Percentiles rank a stretch among this genome's conserved stretches.
Conservation (phyloP, 1,284 basidiomycete genomes). For the Tilletia caries region DNA sequence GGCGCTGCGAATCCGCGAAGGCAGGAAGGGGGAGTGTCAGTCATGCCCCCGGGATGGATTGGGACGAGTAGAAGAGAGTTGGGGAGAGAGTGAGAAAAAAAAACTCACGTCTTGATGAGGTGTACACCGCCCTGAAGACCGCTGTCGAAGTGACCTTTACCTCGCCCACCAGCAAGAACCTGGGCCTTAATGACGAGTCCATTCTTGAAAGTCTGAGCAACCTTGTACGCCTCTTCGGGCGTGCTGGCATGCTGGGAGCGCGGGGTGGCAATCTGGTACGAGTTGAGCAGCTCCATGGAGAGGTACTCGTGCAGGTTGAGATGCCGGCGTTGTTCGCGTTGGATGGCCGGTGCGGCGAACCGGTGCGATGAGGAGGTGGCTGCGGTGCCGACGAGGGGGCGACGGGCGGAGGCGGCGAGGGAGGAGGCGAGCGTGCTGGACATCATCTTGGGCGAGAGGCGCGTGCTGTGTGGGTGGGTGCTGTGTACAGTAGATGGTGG, state of each 20-base stretch:
- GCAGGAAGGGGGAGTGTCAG: too few relatives aligned
- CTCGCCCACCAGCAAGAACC: conserved; percentile 95
- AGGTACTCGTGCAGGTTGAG: conserved; percentile 99
- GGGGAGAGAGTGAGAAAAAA: neutral
- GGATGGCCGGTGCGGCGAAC: conserved; percentile 13
- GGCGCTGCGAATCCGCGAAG: conserved; percentile 67
- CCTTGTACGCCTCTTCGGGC: conserved; percentile 82
- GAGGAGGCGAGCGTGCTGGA: conserved; percentile 27
- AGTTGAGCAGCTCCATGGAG: conserved; percentile 88
- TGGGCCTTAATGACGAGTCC: conserved; percentile 79
- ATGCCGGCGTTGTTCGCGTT: conserved; percentile 70
- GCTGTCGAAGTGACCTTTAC: conserved; percentile 95
- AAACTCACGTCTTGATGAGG: conserved; percentile 75
- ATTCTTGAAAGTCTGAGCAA: conserved; percentile 77
- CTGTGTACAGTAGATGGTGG: neutral
- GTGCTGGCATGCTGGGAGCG: conserved; percentile 83
- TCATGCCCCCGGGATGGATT: too few relatives aligned
- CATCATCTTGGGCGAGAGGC: conserved; percentile 31
- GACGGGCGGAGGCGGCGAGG: conserved; percentile 37
- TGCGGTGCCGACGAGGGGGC: conserved; percentile 28
- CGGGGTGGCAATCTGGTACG: conserved; percentile 97
- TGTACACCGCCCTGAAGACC: conserved; percentile 98
- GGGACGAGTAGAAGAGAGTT: too few relatives aligned
- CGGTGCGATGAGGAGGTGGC: conserved; percentile 25
- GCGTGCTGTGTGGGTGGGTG: neutral